Conservation (phyloP, 2,329 filamentous ascomycete genomes). For the Phaeomoniella chlamydospora region DNA sequence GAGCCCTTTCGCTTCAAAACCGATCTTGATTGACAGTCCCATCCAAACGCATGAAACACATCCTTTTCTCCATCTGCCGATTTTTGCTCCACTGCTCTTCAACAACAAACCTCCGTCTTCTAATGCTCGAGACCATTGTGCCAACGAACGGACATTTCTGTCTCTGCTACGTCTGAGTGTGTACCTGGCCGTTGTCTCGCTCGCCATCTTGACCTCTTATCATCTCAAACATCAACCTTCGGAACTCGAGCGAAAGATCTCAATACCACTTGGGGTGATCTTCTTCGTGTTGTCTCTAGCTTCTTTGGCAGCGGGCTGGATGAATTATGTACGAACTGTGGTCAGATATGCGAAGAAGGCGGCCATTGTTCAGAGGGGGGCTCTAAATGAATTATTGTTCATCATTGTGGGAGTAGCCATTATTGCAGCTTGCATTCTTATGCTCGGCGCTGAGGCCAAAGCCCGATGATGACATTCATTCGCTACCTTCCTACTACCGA, state of each 20-base stretch:
- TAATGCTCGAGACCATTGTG: constrained; percentile 52
- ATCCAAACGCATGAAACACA: constrained; percentile 2
- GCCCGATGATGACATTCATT: no score
- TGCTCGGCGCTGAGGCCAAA: constrained; percentile 21
- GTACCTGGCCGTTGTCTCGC: constrained; percentile 79
- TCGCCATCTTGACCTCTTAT: constrained; percentile 87
- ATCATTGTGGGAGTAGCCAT: constrained; percentile 26
- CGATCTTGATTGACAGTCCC: background rate
- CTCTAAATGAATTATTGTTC: constrained; percentile 76
- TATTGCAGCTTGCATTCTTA: constrained; percentile 27
- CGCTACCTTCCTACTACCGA: no score
- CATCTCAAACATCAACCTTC: constrained; percentile 67
- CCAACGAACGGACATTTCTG: constrained; percentile 62
- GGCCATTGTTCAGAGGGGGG: constrained; percentile 83
- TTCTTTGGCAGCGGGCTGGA: constrained; percentile 64
- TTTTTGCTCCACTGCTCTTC: constrained; percentile 47
- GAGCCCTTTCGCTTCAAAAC: background rate
- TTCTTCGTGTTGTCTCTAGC: constrained; percentile 74
- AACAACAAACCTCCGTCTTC: constrained; percentile 44
- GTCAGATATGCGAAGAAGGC: constrained; percentile 64
- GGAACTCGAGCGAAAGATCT: constrained; percentile 57
- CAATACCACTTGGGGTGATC: constrained; percentile 68
- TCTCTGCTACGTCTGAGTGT: constrained; percentile 81
- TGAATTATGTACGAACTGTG: constrained; percentile 75
- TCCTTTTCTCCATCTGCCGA: constrained; percentile 36